These are phyloP conservation scores for Calycina herbarum DNA, from an alignment of 2,329 filamentous ascomycete species.

Conservation along the genomic window DNA sequence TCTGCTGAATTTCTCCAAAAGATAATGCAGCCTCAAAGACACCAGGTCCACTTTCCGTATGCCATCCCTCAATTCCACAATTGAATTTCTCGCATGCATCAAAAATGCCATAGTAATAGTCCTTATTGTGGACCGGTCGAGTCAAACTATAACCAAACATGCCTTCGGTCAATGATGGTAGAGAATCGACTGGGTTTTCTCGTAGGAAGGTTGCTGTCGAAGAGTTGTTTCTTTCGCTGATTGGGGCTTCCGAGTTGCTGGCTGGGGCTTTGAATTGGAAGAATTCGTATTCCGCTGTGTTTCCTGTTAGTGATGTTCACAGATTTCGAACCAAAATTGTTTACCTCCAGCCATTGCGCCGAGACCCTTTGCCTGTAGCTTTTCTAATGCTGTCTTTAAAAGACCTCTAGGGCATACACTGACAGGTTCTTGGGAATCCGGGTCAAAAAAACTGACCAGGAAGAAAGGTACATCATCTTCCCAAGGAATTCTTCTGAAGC, in stretches of 20 bases:
- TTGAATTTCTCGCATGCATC: conserved; percentile 75
- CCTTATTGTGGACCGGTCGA: conserved; percentile 82
- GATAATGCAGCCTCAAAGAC: conserved; percentile 95
- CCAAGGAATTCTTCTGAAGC: conserved; percentile 86
- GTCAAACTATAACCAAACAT: conserved; percentile 97
- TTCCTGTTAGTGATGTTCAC: conserved; percentile 16
- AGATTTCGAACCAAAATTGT: conserved; percentile 34
- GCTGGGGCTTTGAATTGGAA: conserved; percentile 79
- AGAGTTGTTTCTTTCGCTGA: conserved; percentile 58
- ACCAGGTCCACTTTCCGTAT: conserved; percentile 89
- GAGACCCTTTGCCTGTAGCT: conserved; percentile 67
- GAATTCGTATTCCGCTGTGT: conserved; percentile 87
- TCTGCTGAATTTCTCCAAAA: conserved; percentile 81
- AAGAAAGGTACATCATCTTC: conserved; percentile 86
- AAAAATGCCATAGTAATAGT: conserved; percentile 88
- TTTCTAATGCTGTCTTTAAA: conserved; percentile 66
- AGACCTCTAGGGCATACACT: conserved; percentile 79
- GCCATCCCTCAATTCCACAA: conserved; percentile 89
- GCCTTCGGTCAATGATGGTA: conserved; percentile 82
- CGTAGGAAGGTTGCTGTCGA: conserved; percentile 74
- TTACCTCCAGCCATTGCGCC: conserved; percentile 87
- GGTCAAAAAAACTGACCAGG: conserved; percentile 79
- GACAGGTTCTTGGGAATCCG: conserved; percentile 70
- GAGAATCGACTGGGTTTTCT: conserved; percentile 68
- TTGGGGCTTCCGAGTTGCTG: conserved; percentile 42